Evolutionary conservation across 164 flowering plant genomes (phyloP).

Genomic region (Aristolochia contorta): DNA sequence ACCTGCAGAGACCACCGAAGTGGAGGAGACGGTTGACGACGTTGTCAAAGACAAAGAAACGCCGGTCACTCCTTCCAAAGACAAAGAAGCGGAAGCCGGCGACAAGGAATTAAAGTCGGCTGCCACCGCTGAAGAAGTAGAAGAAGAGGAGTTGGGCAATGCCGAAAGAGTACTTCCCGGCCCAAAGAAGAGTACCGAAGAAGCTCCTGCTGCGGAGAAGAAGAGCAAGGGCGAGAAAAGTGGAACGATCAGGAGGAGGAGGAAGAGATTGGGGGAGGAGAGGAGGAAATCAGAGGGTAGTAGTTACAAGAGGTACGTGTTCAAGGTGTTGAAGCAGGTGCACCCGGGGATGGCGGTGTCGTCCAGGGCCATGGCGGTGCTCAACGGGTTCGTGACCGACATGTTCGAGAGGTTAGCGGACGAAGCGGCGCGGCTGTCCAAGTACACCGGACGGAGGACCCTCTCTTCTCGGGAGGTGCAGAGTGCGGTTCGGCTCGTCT

Average conservation of each 20-base stretch:
- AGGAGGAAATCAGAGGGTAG: not conserved
- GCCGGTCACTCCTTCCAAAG: not conserved
- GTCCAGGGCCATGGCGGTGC: conserved; percentile 48
- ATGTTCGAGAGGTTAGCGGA: conserved; percentile 74
- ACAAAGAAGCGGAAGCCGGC: not conserved
- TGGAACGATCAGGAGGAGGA: conserved; percentile 1
- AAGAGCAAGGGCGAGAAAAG: not conserved
- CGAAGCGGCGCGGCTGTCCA: conserved; percentile 45
- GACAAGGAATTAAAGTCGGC: not conserved
- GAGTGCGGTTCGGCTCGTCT: conserved; percentile 59
- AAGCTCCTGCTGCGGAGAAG: not conserved
- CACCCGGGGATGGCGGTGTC: conserved; percentile 65
- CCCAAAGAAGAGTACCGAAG: not conserved
- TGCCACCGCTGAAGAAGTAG: not conserved
- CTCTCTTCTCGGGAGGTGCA: conserved; percentile 72
- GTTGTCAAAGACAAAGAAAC: not conserved
- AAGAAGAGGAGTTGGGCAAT: not conserved
- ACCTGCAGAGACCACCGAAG: not conserved
- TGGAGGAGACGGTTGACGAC: not conserved
- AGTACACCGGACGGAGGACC: conserved; percentile 30
- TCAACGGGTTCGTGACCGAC: conserved; percentile 61
- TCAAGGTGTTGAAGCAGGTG: conserved; percentile 66
- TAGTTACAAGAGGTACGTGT: conserved; percentile 49
- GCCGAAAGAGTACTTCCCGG: no score
- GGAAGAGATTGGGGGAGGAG: not conserved